Evolutionary conservation across 768 basidiomycete species (phyloP).

Genomic region (Kwoniella sp.): DNA sequence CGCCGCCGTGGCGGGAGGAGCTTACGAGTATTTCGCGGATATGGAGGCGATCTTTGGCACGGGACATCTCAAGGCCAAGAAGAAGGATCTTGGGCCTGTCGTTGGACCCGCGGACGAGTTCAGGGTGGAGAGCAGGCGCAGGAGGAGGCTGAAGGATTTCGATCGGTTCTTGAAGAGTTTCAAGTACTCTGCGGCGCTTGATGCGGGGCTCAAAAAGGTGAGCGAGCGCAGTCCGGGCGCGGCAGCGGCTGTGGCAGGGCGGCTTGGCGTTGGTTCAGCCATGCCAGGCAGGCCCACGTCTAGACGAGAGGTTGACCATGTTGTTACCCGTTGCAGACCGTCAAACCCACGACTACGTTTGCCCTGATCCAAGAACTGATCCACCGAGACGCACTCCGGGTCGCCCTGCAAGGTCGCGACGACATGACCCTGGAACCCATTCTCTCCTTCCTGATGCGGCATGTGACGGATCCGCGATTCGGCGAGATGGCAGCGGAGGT

Average conservation of each 20-base stretch:
- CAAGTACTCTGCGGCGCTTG: constrained; percentile 89
- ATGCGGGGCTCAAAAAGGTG: constrained; percentile 82
- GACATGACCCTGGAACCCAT: constrained; percentile 90
- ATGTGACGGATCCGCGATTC: constrained; percentile 85
- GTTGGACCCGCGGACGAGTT: constrained; percentile 68
- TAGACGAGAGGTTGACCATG: no score
- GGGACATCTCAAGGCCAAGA: constrained; percentile 53
- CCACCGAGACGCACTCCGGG: constrained; percentile 79
- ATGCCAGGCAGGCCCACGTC: no score
- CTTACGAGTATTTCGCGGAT: constrained; percentile 64
- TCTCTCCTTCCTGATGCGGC: constrained; percentile 74
- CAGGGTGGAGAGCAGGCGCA: constrained; percentile 67
- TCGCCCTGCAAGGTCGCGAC: constrained; percentile 82
- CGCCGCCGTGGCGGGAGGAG: constrained; percentile 55
- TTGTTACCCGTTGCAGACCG: constrained; percentile 64
- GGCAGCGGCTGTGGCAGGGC: background rate
- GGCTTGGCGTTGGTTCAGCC: background rate
- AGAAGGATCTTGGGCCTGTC: constrained; percentile 54
- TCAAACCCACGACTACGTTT: constrained; percentile 79
- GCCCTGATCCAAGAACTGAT: constrained; percentile 88
- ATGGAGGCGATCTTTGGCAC: constrained; percentile 59
- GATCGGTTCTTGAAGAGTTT: constrained; percentile 85
- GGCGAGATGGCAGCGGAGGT: constrained; percentile 83
- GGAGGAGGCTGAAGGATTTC: constrained; percentile 73
- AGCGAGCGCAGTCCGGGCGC: constrained; percentile 29